Evolutionary conservation across 371 early-diverging fungal species (phyloP).

Genomic region (Apophysomyces elegans): DNA sequence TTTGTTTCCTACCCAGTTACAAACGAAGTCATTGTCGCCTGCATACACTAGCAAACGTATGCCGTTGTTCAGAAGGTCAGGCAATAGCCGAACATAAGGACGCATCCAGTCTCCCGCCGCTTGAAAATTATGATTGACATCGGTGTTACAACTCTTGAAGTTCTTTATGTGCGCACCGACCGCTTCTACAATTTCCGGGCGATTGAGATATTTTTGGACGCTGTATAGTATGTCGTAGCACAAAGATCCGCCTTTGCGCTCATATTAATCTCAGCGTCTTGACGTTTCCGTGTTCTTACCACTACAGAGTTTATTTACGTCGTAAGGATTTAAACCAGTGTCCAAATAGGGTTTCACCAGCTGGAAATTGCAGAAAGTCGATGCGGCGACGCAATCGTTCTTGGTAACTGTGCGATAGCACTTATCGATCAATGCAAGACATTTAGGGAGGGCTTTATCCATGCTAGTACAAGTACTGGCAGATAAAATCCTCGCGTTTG

Average conservation of each 20-base stretch:
- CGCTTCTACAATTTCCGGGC: conserved; percentile 67
- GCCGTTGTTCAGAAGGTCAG: conserved; percentile 78
- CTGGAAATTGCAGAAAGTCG: conserved; percentile 81
- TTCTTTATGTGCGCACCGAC: conserved; percentile 68
- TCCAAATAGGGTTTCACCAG: conserved; percentile 61
- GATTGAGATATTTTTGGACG: conserved; percentile 79
- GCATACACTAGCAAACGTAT: conserved; percentile 87
- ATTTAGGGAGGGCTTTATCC: conserved; percentile 70
- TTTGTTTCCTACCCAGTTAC: conserved; percentile 94
- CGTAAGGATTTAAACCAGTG: conserved; percentile 76
- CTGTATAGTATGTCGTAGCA: conserved; percentile 83
- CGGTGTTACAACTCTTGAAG: conserved; percentile 79
- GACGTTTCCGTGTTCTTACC: conserved; percentile 21
- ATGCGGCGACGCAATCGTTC: conserved; percentile 81
- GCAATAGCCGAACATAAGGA: conserved; percentile 75
- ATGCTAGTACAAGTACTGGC: conserved; percentile 72
- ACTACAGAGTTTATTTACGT: conserved; percentile 71
- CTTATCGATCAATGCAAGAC: conserved; percentile 72
- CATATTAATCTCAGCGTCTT: neutral
- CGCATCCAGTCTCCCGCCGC: conserved; percentile 88
- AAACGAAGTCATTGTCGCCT: conserved; percentile 81
- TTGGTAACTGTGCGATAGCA: conserved; percentile 81
- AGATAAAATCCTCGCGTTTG: conserved; percentile 77
- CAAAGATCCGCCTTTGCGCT: conserved; percentile 43
- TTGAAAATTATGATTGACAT: conserved; percentile 58